A percentile compares a stretch with the other conserved stretches of the same genome.
These are phyloP conservation scores for Kodamaea lidongshanica DNA, from an alignment of 805 yeast species.

Conservation along the genomic window DNA sequence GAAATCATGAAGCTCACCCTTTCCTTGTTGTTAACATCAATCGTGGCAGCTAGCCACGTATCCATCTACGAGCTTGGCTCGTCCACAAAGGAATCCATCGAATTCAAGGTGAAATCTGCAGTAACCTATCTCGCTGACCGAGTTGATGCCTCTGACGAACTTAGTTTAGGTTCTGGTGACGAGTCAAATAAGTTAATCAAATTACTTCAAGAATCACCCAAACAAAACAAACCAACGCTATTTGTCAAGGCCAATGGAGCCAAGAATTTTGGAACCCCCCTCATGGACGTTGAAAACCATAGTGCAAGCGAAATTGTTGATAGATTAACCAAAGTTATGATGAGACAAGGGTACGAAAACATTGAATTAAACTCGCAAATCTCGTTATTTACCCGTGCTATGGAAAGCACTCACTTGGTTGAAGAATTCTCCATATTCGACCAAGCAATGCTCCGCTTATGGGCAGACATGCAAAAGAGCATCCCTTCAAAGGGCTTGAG, in stretches of 20 bases:
- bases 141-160: slow-evolving; percentile 34
- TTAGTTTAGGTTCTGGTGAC: slow-evolving; percentile 28
- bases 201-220: slow-evolving; percentile 12
- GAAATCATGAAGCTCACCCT: no score
- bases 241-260: slow-evolving; percentile 40
- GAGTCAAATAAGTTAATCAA: slow-evolving; percentile 19
- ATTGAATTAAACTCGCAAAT: slow-evolving; percentile 7
- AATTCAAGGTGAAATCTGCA: slow-evolving; percentile 21
- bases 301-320: slow-evolving; percentile 8
- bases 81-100: slow-evolving; percentile 1
- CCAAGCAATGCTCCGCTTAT: slow-evolving; percentile 28
- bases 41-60: slow-evolving; percentile 3
- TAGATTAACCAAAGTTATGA: slow-evolving; percentile 1
- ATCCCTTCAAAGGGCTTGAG: slow-evolving; percentile 16
- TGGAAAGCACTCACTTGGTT: slow-evolving; percentile 16
- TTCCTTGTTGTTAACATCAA: no score
- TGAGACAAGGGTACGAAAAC: slow-evolving; percentile 2
- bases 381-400: slow-evolving; percentile 11
- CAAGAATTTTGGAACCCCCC: slow-evolving; percentile 25
- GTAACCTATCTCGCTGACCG: slow-evolving; percentile 41
- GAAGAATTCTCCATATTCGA: slow-evolving; percentile 21
- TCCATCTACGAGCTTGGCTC: slow-evolving; percentile 10
- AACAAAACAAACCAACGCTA: slow-evolving; percentile 21
- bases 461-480: slow-evolving; percentile 19
- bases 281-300: slow-evolving; percentile 15